Base-by-base conservation (phyloP, 768 basidiomycete genomes). In the Pulveroboletus frians region DNA sequence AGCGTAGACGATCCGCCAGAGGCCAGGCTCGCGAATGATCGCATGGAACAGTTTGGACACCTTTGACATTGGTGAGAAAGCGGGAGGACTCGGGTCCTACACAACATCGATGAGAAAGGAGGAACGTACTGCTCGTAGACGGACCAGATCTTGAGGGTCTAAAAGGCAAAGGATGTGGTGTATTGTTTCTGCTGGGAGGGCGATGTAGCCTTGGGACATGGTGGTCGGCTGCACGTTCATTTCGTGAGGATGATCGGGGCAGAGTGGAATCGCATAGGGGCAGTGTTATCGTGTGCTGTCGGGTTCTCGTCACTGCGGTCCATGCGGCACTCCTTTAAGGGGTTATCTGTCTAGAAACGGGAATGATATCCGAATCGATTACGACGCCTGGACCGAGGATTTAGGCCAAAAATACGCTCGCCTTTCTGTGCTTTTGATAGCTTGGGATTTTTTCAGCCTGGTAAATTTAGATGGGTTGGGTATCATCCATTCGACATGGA, bases 161-260 rank as follows among this genome's bases (percentile, higher is more conserved):
- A 51, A 5, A 31, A 23, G 35, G 20, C 21, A 39, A 3, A 59
- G 6, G 9, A 61, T 51, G 23, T 53, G 46, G 29, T 39, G 43
- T 39, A 59, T 45, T 11, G 51, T 62, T 45, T 60, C 59, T 34
- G 43, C 32, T 17, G 59, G 59, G 23, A 62, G 53, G 14, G 42
- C 21, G 13, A 35, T 29, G 21, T 10, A 46, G 17, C 15, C 32
- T 5, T 36, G 11, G 1, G 30, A 9, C 39, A 37, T 11, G 20
- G n/a, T 11, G 27, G 5, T 40, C n/a, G 21, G n/a, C n/a, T 32
- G 29, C 34, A 18, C 10, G 1, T 34, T 14, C 3, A 17, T 42
- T 31, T 21, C 17, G 0, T 29, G 48, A n/a, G 35, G 29, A 17
- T 36, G 18, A 5, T 38, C 32, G 7, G 10, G 26, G 9, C 14